Conservation (phyloP, 805 yeast species). For the Saitoella complicata region DNA sequence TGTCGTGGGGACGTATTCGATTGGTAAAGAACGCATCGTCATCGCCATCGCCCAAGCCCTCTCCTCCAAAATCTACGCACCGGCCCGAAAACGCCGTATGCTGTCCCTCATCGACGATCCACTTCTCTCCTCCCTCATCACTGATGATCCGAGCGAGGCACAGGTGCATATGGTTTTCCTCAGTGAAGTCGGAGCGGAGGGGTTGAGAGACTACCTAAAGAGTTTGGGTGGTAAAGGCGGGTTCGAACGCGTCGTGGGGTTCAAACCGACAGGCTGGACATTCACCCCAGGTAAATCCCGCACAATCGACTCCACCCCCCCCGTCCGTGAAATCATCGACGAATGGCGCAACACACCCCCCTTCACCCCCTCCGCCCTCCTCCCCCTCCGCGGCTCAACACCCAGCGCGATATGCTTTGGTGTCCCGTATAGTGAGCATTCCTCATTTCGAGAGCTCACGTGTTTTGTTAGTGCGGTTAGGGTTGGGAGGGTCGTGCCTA, state of each 20-base stretch:
- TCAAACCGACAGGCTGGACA: slow-evolving; percentile 80
- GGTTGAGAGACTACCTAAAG: slow-evolving; percentile 34
- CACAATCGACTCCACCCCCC: slow-evolving; percentile 6
- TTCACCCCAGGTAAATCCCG: slow-evolving; percentile 23
- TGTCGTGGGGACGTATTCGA: slow-evolving; percentile 74
- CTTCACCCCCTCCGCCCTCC: slow-evolving; percentile 6
- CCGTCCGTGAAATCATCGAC: slow-evolving; percentile 1
- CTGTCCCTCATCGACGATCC: slow-evolving; percentile 30
- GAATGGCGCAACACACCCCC: not conserved
- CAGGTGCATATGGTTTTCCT: slow-evolving; percentile 63
- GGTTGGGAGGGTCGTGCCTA: slow-evolving; percentile 49
- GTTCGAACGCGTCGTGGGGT: slow-evolving; percentile 43
- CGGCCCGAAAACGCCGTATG: slow-evolving; percentile 31
- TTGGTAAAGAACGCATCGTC: slow-evolving; percentile 85
- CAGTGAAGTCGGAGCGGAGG: slow-evolving; percentile 29
- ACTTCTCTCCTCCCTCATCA: slow-evolving; percentile 25
- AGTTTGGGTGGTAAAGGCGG: slow-evolving; percentile 24
- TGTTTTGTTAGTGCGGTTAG: slow-evolving; percentile 41
- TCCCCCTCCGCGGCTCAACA: slow-evolving; percentile 14
- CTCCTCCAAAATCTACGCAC: slow-evolving; percentile 26
- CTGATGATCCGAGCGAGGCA: slow-evolving; percentile 30
- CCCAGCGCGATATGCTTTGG: slow-evolving; percentile 8
- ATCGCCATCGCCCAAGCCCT: slow-evolving; percentile 26
- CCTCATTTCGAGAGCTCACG: slow-evolving; percentile 68
- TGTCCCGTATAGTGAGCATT: slow-evolving; percentile 89